Evolutionary conservation across 768 basidiomycete species (phyloP), one percentile per base, ranked within the genome.

Genomic region (Auricularia sp.): DNA sequence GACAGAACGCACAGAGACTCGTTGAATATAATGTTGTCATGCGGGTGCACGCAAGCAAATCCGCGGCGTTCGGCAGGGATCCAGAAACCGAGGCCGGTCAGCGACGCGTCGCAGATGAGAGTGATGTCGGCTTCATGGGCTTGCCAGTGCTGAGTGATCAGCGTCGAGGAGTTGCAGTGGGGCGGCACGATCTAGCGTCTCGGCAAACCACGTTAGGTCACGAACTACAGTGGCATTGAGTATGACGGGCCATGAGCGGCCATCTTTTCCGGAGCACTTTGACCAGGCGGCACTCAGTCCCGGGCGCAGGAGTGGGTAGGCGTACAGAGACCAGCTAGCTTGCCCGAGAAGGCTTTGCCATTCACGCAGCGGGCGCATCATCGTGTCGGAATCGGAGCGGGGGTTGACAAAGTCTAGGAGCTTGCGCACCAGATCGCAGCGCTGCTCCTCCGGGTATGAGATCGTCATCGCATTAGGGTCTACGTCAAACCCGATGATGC

Each of bases 281-380:
- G 66, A 63, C 65, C 81, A 82, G 0, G 80, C 2, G 0, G 69
- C 66, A 10, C 64, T 74, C 0, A 82, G 69, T 0, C 67, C 71
- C 0, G 79, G 80, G 0, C 71, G 68, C 0, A 82, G 69, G 0
- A 75, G 65, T 0, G 79, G 79, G 61, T 70, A 78, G 2, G 75
- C 75, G 62, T 81, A 81, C 21, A 81, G 69, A 0, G 70, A 65
- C 79, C 79, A 81, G 61, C 80, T 80, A 14, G 73, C 21, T 74
- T 73, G 79, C 0, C 77, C 79, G 0, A 72, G 72, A 0, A 80
- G 62, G 0, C 47, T 37, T 62, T 77, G 77, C 64, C 70, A 79
- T 10, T 70, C 47, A 0, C 63, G 44, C 0, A 76, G 68, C 7
- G 37, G 65, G 56, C 61, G 54, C 68, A 64, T 14, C 68, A 44